Evolutionary conservation across 352 stramenopile genomes (phyloP).

Genomic region (Phytopythium vexans): DNA sequence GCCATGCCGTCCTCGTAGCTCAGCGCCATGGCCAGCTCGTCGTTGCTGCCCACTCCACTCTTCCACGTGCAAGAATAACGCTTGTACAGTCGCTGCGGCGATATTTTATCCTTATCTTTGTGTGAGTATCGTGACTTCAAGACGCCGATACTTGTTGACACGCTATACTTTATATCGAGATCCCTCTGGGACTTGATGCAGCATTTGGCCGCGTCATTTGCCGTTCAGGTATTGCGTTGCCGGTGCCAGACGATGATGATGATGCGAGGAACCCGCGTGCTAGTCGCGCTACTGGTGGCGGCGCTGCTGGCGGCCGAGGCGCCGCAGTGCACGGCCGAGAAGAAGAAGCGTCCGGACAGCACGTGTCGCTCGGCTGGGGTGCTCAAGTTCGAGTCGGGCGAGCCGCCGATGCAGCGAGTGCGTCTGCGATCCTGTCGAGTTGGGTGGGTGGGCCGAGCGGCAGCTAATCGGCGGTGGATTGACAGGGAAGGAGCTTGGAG

Average conservation of each 20-base stretch:
- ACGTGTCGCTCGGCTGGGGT: slow-evolving; percentile 57
- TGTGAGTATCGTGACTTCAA: no score
- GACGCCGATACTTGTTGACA: no score
- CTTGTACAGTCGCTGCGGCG: no score
- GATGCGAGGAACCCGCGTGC: slow-evolving; percentile 15
- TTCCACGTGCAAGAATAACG: no score
- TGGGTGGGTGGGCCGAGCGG: not conserved
- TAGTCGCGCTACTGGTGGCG: slow-evolving; percentile 15
- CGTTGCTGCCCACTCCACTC: not conserved
- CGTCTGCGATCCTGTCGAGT: slow-evolving; percentile 3
- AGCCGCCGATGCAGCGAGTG: slow-evolving; percentile 67
- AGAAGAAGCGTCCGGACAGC: slow-evolving; percentile 22
- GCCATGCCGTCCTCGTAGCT: slow-evolving; percentile 58
- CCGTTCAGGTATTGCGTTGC: not conserved
- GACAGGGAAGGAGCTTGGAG: slow-evolving; percentile 57
- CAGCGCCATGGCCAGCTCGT: slow-evolving; percentile 38
- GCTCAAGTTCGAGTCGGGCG: slow-evolving; percentile 65
- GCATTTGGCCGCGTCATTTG: not conserved
- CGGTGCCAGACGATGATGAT: not conserved
- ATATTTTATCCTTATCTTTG: not conserved
- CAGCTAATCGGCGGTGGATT: not conserved
- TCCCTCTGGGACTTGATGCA: no score
- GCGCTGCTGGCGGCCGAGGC: slow-evolving; percentile 10
- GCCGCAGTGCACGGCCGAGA: slow-evolving; percentile 20
- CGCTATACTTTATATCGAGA: no score